A percentile compares a stretch with the other conserved stretches of the same genome.
Evolutionary conservation across 176 grass and related monocot species (phyloP).

Genomic region (Ensete glaucum): DNA sequence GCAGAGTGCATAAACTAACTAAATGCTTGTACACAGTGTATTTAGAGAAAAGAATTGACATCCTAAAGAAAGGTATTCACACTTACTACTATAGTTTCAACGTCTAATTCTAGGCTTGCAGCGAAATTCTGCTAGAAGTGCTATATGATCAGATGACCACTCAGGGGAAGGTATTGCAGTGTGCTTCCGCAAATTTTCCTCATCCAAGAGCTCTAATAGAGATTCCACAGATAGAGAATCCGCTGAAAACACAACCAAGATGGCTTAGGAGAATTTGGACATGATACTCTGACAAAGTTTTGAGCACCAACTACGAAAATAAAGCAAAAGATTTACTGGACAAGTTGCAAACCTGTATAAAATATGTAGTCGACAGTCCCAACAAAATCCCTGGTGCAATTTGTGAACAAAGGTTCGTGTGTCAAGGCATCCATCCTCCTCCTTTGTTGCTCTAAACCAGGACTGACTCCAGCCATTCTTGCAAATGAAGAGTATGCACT

Average conservation of each 20-base stretch:
- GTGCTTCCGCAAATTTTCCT: slow-evolving; percentile 89
- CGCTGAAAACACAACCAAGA: slow-evolving; percentile 39
- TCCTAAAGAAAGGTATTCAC: too few relatives aligned
- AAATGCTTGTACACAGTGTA: too few relatives aligned
- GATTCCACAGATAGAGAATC: slow-evolving; percentile 97
- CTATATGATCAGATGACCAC: slow-evolving; percentile 99
- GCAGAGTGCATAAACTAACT: too few relatives aligned
- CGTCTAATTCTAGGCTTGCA: slow-evolving; percentile 91
- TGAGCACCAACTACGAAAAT: slow-evolving; percentile 1
- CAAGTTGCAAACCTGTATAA: slow-evolving; percentile 64
- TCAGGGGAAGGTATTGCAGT: slow-evolving; percentile 95
- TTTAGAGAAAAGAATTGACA: too few relatives aligned
- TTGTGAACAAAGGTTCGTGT: slow-evolving; percentile 97
- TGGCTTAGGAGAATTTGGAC: neutral
- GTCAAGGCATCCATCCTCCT: slow-evolving; percentile 83
- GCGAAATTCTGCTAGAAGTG: slow-evolving; percentile 89
- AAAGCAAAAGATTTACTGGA: too few relatives aligned
- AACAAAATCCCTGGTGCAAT: slow-evolving; percentile 94
- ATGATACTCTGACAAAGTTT: neutral
- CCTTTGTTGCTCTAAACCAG: slow-evolving; percentile 82
- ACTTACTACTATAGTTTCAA: slow-evolving; percentile 58
- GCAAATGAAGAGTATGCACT: slow-evolving; percentile 98
- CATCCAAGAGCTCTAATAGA: slow-evolving; percentile 88
- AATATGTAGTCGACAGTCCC: slow-evolving; percentile 97
- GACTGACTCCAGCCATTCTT: slow-evolving; percentile 56